Evolutionary conservation across 495 filamentous ascomycete genomes (phyloP), one percentile per base, ranked within the genome.

Genomic region (Trichocladium antarcticum): DNA sequence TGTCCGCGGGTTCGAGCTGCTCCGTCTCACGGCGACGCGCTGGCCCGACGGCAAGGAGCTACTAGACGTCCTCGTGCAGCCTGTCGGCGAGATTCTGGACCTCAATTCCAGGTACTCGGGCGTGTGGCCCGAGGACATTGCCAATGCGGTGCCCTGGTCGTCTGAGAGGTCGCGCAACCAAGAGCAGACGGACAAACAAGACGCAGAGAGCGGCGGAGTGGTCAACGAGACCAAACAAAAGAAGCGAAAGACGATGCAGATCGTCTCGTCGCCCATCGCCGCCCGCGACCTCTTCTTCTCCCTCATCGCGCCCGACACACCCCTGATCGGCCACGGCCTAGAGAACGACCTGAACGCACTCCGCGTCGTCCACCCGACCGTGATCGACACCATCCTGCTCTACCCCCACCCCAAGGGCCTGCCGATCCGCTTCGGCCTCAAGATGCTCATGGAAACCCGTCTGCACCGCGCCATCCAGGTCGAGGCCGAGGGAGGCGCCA

Each of bases 311-410:
- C 83, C 86, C 0, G 64, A 73, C 1, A 96, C 89, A 0, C 87
- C 87, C 0, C 65, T 98, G 5, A 84, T 97, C 36, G 92, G 92
- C 17, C 92, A 98, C 64, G 89, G 86, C 6, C 79, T 97, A 9
- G 92, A 97, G 58, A 98, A 98, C 60, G 92, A 98, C 59, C 74
- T 98, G 19, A 92, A 92, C 60, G 76, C 80, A 12, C 69, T 81
- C 39, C 80, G 92, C 11, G 73, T 98, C 37, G 80, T 93, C 38
- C 92, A 98, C 57, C 84, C 82, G 0, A 82, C 75, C 1, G 74
- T 96, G 39, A 75, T 97, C 55, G 92, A 99, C 66, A 95, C 89
- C 2, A 77, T 85, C 19, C 66, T 96, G 0, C 76, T 95, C 0
- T 98, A 77, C 61, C 89, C 89, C 0, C 84, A 92, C 55, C 76